Base-by-base conservation (phyloP, 805 yeast genomes). In the Yarrowia sp. region DNA sequence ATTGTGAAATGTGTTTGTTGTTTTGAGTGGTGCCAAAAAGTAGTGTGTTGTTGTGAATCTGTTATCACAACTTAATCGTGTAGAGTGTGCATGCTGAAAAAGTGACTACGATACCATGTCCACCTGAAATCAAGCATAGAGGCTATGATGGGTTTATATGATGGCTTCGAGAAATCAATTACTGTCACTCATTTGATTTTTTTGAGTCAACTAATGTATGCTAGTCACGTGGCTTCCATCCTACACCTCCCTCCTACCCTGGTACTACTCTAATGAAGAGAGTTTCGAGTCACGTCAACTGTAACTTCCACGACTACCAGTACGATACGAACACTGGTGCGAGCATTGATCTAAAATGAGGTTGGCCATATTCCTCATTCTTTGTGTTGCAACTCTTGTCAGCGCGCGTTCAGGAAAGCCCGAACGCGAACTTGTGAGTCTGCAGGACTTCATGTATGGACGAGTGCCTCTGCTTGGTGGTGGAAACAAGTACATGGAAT, bases 31-130 rank as follows among this genome's bases (percentile, higher is more conserved):
- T 16, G 12, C 12, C 19, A 28, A 12, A 32, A 41, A 21, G 19
- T 7, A 12, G 32, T 22, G 48, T 43, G 48, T 21, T 51, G 41
- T 48, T 48, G 30, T 48, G 54, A 48, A 22, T 22, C 21, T 51
- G 58, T 51, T 51, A 51, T 51, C 58, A 51, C 41, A 48, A 48
- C 54, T 48, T 48, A 28, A 48, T 48, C 54, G 26, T 21, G 19
- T 4, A 14, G 11, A n/a, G 38, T 30, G 38, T 30, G 54, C 36
- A 48, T 17, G 24, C n/a, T 12, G 46, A 26, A 26, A n/a, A n/a
- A n/a, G n/a, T n/a, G n/a, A n/a, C n/a, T n/a, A n/a, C n/a, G n/a
- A n/a, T n/a, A n/a, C n/a, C n/a, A n/a, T n/a, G n/a, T n/a, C n/a
- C n/a, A n/a, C n/a, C n/a, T n/a, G n/a, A n/a, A n/a, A n/a, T n/a